Base-by-base conservation (phyloP, 164 flowering plant species). In the Umbellularia californica region DNA sequence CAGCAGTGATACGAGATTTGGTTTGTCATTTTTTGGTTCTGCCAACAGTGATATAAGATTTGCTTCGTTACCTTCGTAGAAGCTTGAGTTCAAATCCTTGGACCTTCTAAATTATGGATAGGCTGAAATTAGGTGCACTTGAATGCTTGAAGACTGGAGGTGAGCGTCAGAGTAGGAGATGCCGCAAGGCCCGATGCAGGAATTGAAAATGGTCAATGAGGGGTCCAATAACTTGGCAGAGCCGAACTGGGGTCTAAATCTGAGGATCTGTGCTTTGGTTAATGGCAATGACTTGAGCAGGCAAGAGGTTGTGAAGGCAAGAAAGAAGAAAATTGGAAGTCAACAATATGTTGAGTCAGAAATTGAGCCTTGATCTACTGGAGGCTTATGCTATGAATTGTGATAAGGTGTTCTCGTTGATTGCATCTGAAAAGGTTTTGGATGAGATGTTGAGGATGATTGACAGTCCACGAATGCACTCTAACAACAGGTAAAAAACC, bases 371-470 rank as follows among this genome's bases (percentile, higher is more conserved):
- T 58, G 98, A 91, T 72, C 81, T 94, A 77, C 72, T 94, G 78
- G 98, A 94, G 81, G 77, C 89, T 27, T 87, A 89, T 68, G 82
- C 92, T 9, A 87, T 87, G 88, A 94, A 92, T 74, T 94, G 98
- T 70, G 97, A 94, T 76, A 92, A 92, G 87, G 94, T 92, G 47
- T 90, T 87, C 78, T 91, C 95, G 0, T 93, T 87, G 79, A 85
- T 94, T 58, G 98, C 97, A 14, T 92, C 98, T 23, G 97, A 92
- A 87, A 92, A 87, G 82, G 87, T 94, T 68, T 75, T 94, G 87
- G 98, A 94, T 58, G 97, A 94, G 79, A 91, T 94, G 95, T 91
- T 91, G 74, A 87, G 68, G 85, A 67, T 92, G 88, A 88, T 94
- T 70, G 92, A 94, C 41, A 85, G 85, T 74, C 87, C 88, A 0